Evolutionary conservation across 2,329 filamentous ascomycete species (phyloP).

Genomic region (Phaeophleospora eucalypticola): DNA sequence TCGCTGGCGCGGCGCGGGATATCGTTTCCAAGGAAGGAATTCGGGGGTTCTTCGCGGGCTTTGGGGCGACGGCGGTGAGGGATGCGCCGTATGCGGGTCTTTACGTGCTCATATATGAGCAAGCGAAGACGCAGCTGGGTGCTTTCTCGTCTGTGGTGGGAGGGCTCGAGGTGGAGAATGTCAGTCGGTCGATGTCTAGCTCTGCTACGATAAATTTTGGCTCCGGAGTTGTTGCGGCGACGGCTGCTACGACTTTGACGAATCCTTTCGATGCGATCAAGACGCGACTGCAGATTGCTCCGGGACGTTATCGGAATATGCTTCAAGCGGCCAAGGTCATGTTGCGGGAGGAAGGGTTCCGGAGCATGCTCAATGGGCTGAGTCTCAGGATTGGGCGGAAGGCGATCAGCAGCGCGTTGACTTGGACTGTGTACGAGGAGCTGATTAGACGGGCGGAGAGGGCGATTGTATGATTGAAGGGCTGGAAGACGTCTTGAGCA

Average conservation of each 20-base stretch:
- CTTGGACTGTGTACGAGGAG: constrained; percentile 97
- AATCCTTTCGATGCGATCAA: constrained; percentile 98
- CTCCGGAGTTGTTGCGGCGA: constrained; percentile 76
- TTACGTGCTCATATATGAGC: constrained; percentile 92
- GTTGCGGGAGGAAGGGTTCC: constrained; percentile 73
- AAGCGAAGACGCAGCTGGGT: constrained; percentile 64
- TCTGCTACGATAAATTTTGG: constrained; percentile 76
- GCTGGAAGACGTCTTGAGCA: too few relatives aligned
- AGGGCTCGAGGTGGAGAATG: constrained; percentile 5
- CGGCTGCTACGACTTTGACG: constrained; percentile 78
- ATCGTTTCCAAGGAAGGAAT: constrained; percentile 70
- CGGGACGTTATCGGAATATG: constrained; percentile 76
- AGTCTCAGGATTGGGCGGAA: constrained; percentile 85
- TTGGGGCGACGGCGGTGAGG: constrained; percentile 85
- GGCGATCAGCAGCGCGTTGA: constrained; percentile 86
- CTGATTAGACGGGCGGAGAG: constrained; percentile 69
- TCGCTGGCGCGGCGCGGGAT: constrained; percentile 67
- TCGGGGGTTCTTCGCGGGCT: constrained; percentile 86
- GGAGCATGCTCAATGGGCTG: constrained; percentile 80
- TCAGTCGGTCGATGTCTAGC: constrained; percentile 27
- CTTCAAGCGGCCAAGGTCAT: constrained; percentile 71
- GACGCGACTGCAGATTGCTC: constrained; percentile 88
- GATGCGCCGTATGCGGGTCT: constrained; percentile 96
- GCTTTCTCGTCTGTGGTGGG: constrained; percentile 21
- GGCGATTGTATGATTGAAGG: constrained; percentile 14